phyloP scores from a whole-genome alignment of 2,329 filamentous ascomycete genomes.

The Pseudocercospora ulei region DNA sequence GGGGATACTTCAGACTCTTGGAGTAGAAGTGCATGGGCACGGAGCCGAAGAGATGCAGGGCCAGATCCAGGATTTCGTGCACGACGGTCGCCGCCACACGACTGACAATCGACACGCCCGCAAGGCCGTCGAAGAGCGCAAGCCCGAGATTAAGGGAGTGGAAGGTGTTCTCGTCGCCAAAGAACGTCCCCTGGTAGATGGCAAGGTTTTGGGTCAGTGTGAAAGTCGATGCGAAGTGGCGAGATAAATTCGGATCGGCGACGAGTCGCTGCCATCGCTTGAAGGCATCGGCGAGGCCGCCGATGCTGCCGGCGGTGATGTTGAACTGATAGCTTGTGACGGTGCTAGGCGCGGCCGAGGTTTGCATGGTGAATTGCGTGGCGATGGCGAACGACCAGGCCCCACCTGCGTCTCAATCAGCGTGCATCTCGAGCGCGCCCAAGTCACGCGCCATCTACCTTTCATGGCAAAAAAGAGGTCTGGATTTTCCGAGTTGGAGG shows the following conservation, averaged over 20 bases:
- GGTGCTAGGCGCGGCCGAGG: constrained; percentile 22
- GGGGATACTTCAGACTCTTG: constrained; percentile 18
- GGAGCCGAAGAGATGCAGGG: constrained; percentile 14
- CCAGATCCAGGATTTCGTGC: constrained; percentile 12
- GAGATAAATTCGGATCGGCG: constrained; percentile 17
- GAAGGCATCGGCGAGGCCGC: constrained; percentile 19
- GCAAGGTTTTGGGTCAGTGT: constrained; percentile 16
- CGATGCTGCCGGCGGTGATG: constrained; percentile 17
- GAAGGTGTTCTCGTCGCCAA: constrained; percentile 17
- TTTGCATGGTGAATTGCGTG: constrained; percentile 26
- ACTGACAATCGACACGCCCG: constrained; percentile 15
- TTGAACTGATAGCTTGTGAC: constrained; percentile 21
- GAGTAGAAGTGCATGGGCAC: constrained; percentile 23
- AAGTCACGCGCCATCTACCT: no score
- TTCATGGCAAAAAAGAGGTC: constrained; percentile 30
- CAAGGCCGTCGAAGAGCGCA: constrained; percentile 11
- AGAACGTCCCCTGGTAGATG: constrained; percentile 20
- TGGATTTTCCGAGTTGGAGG: constrained; percentile 30
- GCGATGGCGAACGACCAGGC: constrained; percentile 28
- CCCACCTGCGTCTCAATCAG: no score
- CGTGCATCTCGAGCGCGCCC: no score
- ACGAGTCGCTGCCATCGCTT: constrained; percentile 20
- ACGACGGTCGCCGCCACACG: constrained; percentile 14
- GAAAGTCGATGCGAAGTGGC: constrained; percentile 19
- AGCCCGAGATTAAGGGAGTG: constrained; percentile 16